Evolutionary conservation across 306 rosid species (phyloP).

Genomic region (Trichosanthes cucumerina): DNA sequence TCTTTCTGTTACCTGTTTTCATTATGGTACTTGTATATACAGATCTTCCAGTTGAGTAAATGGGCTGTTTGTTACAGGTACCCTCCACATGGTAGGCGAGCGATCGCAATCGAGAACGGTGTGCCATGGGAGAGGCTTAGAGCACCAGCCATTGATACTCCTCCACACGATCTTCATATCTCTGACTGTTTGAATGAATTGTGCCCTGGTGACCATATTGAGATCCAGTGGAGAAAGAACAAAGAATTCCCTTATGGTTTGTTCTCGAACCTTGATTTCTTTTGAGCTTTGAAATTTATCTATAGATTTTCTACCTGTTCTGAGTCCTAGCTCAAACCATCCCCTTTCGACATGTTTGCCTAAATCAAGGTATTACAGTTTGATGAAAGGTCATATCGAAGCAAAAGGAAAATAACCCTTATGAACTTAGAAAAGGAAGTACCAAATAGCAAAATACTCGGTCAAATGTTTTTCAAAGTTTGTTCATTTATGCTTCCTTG

Average conservation of each 20-base stretch:
- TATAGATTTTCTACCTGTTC: neutral
- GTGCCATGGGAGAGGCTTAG: constrained; percentile 85
- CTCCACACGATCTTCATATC: constrained; percentile 71
- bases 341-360: neutral
- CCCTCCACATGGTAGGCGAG: constrained; percentile 89
- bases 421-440: neutral
- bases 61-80: constrained; percentile 38
- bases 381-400: constrained; percentile 6
- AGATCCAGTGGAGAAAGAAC: constrained; percentile 96
- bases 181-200: constrained; percentile 62
- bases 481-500: neutral
- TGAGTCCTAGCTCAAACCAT: neutral
- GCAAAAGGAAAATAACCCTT: neutral
- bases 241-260: constrained; percentile 92
- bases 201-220: constrained; percentile 73
- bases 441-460: neutral
- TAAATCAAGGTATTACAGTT: neutral
- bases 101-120: constrained; percentile 48
- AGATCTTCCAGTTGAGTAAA: neutral
- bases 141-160: constrained; percentile 59
- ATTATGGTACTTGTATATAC: neutral
- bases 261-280: constrained; percentile 18
- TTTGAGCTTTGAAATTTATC: neutral
- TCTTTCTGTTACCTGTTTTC: neutral
- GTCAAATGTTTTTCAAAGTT: neutral